These are phyloP conservation scores for Hyphopichia pseudoburtonii DNA, from an alignment of 1,139 yeast genomes.

Conservation along the genomic window DNA sequence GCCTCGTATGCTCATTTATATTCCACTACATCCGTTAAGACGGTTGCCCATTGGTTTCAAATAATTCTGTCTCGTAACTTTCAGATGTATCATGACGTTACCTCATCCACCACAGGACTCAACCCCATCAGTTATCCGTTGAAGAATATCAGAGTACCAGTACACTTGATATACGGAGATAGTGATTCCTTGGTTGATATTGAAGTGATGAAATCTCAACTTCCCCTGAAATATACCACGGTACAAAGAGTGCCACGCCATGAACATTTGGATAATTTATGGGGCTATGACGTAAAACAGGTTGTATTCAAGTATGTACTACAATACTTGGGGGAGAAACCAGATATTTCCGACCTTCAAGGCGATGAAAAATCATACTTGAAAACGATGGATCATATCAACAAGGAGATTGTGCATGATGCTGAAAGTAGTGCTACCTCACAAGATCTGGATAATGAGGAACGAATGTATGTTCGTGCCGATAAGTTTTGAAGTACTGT, in stretches of 20 bases:
- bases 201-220: conserved; percentile 62
- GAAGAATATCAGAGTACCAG: conserved; percentile 64
- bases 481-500: neutral
- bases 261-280: conserved; percentile 86
- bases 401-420: neutral
- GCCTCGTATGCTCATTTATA: conserved; percentile 81
- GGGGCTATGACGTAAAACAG: conserved; percentile 73
- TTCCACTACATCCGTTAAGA: conserved; percentile 87
- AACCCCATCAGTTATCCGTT: conserved; percentile 45
- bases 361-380: neutral
- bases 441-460: conserved; percentile 1
- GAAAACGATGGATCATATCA: neutral
- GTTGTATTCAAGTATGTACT: conserved; percentile 49
- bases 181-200: conserved; percentile 84
- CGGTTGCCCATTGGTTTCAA: conserved; percentile 96
- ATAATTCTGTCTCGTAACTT: conserved; percentile 77
- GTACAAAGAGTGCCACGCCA: conserved; percentile 55
- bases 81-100: conserved; percentile 80
- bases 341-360: neutral
- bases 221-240: conserved; percentile 37
- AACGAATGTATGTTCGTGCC: neutral
- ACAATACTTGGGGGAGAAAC: conserved; percentile 27
- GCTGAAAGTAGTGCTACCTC: neutral
- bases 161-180: conserved; percentile 76
- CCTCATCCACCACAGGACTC: conserved; percentile 36